A percentile compares a stretch with the other conserved stretches of the same genome.
phyloP scores from a whole-genome alignment of 768 basidiomycete species.

The Suillus decipiens region DNA sequence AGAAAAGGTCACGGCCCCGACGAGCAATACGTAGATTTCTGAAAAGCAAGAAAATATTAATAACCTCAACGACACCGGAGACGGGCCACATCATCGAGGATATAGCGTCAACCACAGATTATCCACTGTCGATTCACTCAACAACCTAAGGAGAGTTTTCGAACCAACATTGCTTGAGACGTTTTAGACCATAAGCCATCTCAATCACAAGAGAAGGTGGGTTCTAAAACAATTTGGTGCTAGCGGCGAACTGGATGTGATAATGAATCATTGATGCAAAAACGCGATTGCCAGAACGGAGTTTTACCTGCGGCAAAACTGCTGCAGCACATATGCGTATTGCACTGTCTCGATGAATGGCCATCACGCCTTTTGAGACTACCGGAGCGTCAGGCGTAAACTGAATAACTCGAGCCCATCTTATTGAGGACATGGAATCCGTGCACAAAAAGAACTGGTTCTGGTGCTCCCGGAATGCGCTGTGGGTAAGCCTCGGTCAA shows the following conservation, averaged over 20 bases:
- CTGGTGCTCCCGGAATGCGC: not conserved
- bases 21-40: not conserved
- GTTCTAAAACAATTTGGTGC: not conserved
- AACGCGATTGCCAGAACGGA: not conserved
- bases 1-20: not conserved
- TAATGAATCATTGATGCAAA: not conserved
- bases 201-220: not conserved
- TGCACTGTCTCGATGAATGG: not conserved
- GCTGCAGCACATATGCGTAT: not conserved
- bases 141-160: not conserved
- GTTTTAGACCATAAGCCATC: not conserved
- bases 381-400: not conserved
- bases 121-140: not conserved
- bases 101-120: not conserved
- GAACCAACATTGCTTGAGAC: not conserved
- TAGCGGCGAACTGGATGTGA: not conserved
- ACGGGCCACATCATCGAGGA: not conserved
- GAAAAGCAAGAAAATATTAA: not conserved
- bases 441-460: not conserved
- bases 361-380: not conserved
- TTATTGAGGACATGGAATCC: not conserved
- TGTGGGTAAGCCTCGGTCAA: conserved; percentile 5
- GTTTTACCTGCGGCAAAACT: not conserved
- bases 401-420: not conserved
- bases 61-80: not conserved